These are phyloP conservation scores for Isatis tinctoria DNA, from an alignment of 345 rosid genomes.

Conservation along the genomic window DNA sequence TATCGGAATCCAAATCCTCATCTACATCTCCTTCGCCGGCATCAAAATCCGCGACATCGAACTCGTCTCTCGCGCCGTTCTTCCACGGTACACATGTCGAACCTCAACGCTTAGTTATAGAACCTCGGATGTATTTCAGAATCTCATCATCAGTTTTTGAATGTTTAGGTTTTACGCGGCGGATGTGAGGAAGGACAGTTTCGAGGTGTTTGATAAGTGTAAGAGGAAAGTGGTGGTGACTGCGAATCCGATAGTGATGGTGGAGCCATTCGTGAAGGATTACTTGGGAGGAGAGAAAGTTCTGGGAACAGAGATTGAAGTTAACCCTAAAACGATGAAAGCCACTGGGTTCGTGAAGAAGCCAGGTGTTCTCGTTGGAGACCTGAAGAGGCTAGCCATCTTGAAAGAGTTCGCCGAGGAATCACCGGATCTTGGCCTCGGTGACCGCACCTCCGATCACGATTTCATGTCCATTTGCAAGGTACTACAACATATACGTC, in stretches of 20 bases:
- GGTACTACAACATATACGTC: conserved; percentile 35
- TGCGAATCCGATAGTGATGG: conserved; percentile 93
- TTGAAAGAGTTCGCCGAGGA: conserved; percentile 71
- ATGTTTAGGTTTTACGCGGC: conserved; percentile 75
- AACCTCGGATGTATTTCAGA: too few species aligned
- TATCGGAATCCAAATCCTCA: conserved; percentile 85
- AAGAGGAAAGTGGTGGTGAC: conserved; percentile 95
- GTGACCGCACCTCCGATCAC: conserved; percentile 85
- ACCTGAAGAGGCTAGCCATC: conserved; percentile 71
- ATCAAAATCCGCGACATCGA: conserved; percentile 93
- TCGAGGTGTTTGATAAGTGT: conserved; percentile 73
- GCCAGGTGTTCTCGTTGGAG: conserved; percentile 81
- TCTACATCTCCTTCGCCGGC: conserved; percentile 81
- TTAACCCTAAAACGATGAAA: conserved; percentile 72
- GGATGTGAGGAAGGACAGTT: conserved; percentile 87
- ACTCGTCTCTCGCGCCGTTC: conserved; percentile 88
- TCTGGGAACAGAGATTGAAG: conserved; percentile 91
- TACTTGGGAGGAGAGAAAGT: conserved; percentile 88
- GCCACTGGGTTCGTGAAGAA: conserved; percentile 91
- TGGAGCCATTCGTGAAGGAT: conserved; percentile 88
- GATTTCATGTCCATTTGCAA: conserved; percentile 97
- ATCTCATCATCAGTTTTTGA: background rate
- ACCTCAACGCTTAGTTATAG: background rate
- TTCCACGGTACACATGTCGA: conserved; percentile 52
- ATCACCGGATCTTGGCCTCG: conserved; percentile 78